These are phyloP conservation scores for Xylaria venustula DNA, from an alignment of 495 filamentous ascomycete species.

Conservation along the genomic window DNA sequence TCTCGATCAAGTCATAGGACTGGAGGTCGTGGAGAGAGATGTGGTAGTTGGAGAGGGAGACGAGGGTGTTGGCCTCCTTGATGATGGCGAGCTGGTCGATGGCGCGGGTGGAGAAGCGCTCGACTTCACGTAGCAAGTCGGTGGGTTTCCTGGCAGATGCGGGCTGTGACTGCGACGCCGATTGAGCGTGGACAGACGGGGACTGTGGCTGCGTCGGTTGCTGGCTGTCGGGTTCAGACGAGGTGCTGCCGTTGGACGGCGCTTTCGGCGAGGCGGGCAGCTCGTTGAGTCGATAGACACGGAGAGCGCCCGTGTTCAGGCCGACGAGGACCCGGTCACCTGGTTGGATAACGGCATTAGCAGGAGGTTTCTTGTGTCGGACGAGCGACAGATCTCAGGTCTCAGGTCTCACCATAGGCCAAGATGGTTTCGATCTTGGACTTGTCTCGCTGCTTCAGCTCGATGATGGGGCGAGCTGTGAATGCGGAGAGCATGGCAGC, in stretches of 20 bases:
- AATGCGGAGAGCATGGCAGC: conserved; percentile 93
- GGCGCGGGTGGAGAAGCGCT: conserved; percentile 86
- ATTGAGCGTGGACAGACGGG: conserved; percentile 5
- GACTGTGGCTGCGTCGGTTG: background rate
- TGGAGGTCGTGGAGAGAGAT: conserved; percentile 87
- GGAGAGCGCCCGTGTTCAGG: conserved; percentile 81
- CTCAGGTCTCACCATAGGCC: conserved; percentile 64
- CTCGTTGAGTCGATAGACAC: conserved; percentile 87
- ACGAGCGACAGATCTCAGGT: background rate
- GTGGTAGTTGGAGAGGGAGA: conserved; percentile 84
- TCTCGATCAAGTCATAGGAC: conserved; percentile 75
- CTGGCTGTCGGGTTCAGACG: conserved; percentile 4
- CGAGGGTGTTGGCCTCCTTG: conserved; percentile 86
- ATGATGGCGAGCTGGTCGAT: conserved; percentile 93
- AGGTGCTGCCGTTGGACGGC: conserved; percentile 15
- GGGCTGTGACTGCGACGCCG: conserved; percentile 4
- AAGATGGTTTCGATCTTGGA: conserved; percentile 92
- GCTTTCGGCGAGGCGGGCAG: conserved; percentile 22
- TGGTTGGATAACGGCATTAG: conserved; percentile 26
- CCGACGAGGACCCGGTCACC: conserved; percentile 89
- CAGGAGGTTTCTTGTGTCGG: background rate
- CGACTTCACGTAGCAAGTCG: conserved; percentile 82
- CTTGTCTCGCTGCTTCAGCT: conserved; percentile 92
- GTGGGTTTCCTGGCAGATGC: conserved; percentile 56
- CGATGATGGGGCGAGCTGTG: conserved; percentile 90